These are phyloP conservation scores for Puccinia horiana DNA, from an alignment of 1,284 basidiomycete species.

Conservation along the genomic window DNA sequence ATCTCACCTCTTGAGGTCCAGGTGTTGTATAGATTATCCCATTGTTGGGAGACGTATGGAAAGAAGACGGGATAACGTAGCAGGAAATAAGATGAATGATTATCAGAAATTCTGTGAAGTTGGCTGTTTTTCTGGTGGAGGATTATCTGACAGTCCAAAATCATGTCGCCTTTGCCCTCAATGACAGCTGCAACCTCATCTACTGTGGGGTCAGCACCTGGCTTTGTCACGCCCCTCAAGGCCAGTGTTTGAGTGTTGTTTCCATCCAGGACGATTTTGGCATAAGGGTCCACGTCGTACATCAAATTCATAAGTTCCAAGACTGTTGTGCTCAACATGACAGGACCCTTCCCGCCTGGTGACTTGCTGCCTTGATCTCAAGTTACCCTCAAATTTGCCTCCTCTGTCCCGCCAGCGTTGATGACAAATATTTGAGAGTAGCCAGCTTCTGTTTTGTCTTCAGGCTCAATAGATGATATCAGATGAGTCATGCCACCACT, in stretches of 20 bases:
- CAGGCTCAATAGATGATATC: too few relatives aligned
- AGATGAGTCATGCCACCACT: too few relatives aligned
- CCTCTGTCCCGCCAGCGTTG: too few relatives aligned
- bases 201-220: not conserved
- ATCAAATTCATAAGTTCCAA: too few relatives aligned
- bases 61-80: constrained; percentile 16
- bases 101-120: not conserved
- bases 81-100: not conserved
- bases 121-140: not conserved
- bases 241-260: not conserved
- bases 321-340: too few relatives aligned
- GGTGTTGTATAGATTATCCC: not conserved
- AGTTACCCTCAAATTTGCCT: too few relatives aligned
- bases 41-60: not conserved
- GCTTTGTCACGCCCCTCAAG: not conserved
- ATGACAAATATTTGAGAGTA: too few relatives aligned
- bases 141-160: not conserved
- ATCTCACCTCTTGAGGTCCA: not conserved
- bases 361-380: too few relatives aligned
- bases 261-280: not conserved
- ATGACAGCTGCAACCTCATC: not conserved
- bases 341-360: too few relatives aligned
- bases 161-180: not conserved
- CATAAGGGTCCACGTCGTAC: too few relatives aligned
- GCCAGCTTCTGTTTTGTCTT: too few relatives aligned